Conservation (phyloP, 164 flowering plant species). For the Piper betle region DNA sequence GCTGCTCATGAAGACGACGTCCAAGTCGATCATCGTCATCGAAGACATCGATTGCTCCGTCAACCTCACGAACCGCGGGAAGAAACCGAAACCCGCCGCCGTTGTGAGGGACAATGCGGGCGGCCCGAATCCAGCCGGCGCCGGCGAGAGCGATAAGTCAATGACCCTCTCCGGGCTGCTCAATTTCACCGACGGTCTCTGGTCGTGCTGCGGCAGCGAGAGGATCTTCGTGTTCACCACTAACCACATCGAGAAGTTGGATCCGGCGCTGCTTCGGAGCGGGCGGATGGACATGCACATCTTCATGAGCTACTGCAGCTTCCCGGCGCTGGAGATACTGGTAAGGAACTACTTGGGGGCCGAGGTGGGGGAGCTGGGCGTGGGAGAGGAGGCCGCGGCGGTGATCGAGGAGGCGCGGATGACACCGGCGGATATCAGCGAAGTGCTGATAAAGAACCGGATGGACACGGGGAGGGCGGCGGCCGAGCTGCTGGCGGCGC, state of each 20-base stretch:
- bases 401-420: slow-evolving; percentile 50
- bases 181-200: slow-evolving; percentile 84
- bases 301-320: slow-evolving; percentile 57
- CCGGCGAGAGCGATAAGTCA: slow-evolving; percentile 23
- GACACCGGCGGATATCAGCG: slow-evolving; percentile 90
- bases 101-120: slow-evolving; percentile 9
- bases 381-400: slow-evolving; percentile 22
- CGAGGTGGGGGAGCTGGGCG: slow-evolving; percentile 14
- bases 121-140: slow-evolving; percentile 18
- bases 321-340: slow-evolving; percentile 48
- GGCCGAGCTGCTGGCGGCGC: slow-evolving; percentile 31
- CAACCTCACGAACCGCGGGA: slow-evolving; percentile 25
- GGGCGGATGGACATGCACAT: slow-evolving; percentile 94
- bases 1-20: slow-evolving; percentile 60
- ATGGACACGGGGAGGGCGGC: slow-evolving; percentile 37
- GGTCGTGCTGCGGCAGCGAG: slow-evolving; percentile 94
- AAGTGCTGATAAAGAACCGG: slow-evolving; percentile 66
- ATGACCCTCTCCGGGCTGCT: slow-evolving; percentile 73
- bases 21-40: slow-evolving; percentile 75
- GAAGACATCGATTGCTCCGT: slow-evolving; percentile 82
- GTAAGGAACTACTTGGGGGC: slow-evolving; percentile 51
- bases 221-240: slow-evolving; percentile 87
- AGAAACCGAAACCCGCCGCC: slow-evolving; percentile 3
- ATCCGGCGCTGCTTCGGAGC: slow-evolving; percentile 71
- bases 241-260: slow-evolving; percentile 78